Evolutionary conservation across 257 asterid genomes (phyloP).

Genomic region (Nicotiana tomentosiformis): DNA sequence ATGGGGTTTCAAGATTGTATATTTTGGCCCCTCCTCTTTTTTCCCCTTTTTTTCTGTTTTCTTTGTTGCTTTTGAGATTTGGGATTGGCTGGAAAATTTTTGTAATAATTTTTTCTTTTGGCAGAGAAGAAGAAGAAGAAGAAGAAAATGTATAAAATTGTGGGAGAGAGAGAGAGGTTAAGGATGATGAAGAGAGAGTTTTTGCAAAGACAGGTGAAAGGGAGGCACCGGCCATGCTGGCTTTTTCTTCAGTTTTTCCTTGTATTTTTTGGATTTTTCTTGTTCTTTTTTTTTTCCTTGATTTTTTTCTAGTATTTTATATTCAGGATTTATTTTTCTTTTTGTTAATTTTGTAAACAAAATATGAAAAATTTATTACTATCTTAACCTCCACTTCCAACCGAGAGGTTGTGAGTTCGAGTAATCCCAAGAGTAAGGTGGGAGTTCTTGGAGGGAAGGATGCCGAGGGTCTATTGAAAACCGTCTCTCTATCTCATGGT

Average conservation of each 20-base stretch:
- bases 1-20: constrained; percentile 6
- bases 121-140: background rate
- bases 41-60: background rate
- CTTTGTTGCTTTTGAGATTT: background rate
- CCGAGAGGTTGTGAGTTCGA: too few species aligned
- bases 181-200: background rate
- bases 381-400: too few species aligned
- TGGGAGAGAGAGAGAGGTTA: background rate
- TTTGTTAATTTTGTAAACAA: background rate
- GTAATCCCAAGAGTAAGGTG: too few species aligned
- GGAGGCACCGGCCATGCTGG: constrained; percentile 5
- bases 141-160: background rate
- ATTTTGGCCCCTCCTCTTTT: background rate
- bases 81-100: background rate
- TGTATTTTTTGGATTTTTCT: background rate
- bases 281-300: background rate
- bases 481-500: too few species aligned
- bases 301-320: background rate
- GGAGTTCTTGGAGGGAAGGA: too few species aligned
- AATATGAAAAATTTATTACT: too few species aligned
- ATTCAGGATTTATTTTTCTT: background rate
- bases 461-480: too few species aligned
- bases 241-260: background rate
- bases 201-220: background rate
- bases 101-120: background rate